Base-by-base conservation (phyloP, 2,329 filamentous ascomycete genomes). In the Aspergillus persii region DNA sequence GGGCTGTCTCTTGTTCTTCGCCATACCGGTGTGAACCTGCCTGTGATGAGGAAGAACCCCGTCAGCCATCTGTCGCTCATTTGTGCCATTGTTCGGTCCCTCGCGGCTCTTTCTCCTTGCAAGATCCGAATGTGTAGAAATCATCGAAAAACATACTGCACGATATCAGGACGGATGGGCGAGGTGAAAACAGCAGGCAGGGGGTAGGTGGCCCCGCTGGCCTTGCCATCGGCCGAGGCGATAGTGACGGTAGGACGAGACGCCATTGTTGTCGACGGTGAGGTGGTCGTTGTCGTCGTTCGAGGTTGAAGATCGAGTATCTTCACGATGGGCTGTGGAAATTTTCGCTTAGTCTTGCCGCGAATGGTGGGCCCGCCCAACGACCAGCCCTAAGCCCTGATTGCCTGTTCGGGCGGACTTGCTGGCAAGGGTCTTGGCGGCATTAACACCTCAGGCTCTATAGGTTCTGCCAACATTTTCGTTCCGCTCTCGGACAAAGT, bases 1-100 rank as follows among this genome's bases (percentile, higher is more conserved):
- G 74, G 95, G 93, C 85, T 99, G 95, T 81, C 95, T 90, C 89
- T 96, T 97, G 89, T 99, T 99, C 92, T 99, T 99, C 80, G 94
- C 94, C 86, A 99, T 96, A 77, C 95, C 95, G 77, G 92, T 96
- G 89, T 99, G 95, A 76, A 98, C 88, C 70, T 81, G 81, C 80
- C 84, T 86, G 73, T 71, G 69, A 59, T 64, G 55, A 63, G 7
- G 7, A 47, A 47, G 18, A 47, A 63, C 61, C 36, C 36, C 65
- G 70, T 80, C 69, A 80, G 74, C 60, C 63, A 68, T 63, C 66
- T 62, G 54, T 61, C 36, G 64, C 63, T 58, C 53, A 58, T 30
- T 58, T 36, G 41, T 49, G 33, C 30, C 50, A 30, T 29, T 33
- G 50, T 53, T 62, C 59, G 50, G 50, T 58, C 57, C 57, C 58